phyloP scores from a whole-genome alignment of 352 stramenopile genomes.

The Lagenidium giganteum region DNA sequence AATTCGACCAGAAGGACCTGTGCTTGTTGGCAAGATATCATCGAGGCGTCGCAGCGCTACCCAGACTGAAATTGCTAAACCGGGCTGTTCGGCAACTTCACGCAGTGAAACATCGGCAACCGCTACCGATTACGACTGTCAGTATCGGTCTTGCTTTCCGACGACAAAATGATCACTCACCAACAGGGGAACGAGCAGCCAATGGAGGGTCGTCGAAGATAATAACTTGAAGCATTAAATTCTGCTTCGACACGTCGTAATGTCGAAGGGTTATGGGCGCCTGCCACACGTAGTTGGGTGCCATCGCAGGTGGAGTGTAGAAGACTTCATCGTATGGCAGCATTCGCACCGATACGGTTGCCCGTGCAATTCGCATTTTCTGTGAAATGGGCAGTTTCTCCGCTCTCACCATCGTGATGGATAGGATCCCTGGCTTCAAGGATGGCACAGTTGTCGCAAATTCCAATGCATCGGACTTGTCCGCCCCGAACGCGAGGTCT shows the following conservation, averaged over 20 bases:
- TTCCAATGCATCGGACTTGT: too few species aligned
- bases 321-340: conserved; percentile 6
- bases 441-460: background rate
- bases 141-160: background rate
- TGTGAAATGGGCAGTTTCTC: background rate
- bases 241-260: background rate
- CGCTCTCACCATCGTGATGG: conserved; percentile 2
- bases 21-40: background rate
- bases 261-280: conserved; percentile 3
- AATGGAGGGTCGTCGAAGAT: conserved; percentile 1
- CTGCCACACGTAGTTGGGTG: conserved; percentile 2
- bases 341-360: conserved; percentile 1
- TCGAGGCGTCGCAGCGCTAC: conserved; percentile 1
- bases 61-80: conserved; percentile 3
- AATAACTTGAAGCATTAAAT: conserved; percentile 3
- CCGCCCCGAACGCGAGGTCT: too few species aligned
- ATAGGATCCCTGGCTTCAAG: conserved; percentile 1
- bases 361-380: background rate
- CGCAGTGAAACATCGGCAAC: background rate
- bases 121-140: too few species aligned
- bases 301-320: background rate
- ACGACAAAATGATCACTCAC: background rate
- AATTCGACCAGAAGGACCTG: conserved; percentile 1
- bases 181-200: background rate
- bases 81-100: background rate